Conservation (phyloP, 768 basidiomycete genomes). For the Termitomyces sp. region DNA sequence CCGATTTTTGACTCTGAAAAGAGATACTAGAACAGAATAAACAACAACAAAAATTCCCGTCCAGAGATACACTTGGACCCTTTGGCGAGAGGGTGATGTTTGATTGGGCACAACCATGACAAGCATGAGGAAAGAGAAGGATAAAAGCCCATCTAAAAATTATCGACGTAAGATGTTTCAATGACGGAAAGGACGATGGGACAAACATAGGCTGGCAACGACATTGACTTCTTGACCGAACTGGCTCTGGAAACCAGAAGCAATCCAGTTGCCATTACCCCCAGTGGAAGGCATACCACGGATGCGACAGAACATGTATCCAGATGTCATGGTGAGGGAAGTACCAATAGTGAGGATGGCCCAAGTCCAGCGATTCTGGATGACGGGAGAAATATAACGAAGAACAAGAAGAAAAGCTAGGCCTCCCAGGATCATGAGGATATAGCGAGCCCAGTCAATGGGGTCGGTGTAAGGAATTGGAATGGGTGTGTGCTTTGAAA, state of each 20-base stretch:
- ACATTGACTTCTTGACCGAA: constrained; percentile 92
- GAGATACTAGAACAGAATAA: constrained; percentile 78
- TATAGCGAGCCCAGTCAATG: constrained; percentile 61
- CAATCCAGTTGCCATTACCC: constrained; percentile 71
- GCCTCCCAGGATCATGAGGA: constrained; percentile 34
- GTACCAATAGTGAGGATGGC: constrained; percentile 50
- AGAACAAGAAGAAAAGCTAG: constrained; percentile 45
- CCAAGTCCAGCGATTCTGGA: constrained; percentile 77
- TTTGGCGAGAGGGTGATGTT: constrained; percentile 66
- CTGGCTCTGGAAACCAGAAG: constrained; percentile 84
- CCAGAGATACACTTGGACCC: constrained; percentile 89
- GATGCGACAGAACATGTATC: constrained; percentile 96
- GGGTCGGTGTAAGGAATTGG: constrained; percentile 81
- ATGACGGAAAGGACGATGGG: neutral
- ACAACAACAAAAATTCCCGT: constrained; percentile 72
- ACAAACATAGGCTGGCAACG: constrained; percentile 79
- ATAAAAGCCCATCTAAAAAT: constrained; percentile 74
- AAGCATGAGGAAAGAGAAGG: constrained; percentile 73
- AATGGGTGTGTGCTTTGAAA: constrained; percentile 70
- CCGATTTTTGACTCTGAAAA: constrained; percentile 90
- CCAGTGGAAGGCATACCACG: constrained; percentile 69
- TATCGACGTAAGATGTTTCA: neutral
- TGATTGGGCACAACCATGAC: constrained; percentile 77
- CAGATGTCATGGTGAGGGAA: constrained; percentile 82
- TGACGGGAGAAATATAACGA: constrained; percentile 57